Evolutionary conservation across 805 yeast genomes (phyloP).

Genomic region (Yamadazyma laniorum): DNA sequence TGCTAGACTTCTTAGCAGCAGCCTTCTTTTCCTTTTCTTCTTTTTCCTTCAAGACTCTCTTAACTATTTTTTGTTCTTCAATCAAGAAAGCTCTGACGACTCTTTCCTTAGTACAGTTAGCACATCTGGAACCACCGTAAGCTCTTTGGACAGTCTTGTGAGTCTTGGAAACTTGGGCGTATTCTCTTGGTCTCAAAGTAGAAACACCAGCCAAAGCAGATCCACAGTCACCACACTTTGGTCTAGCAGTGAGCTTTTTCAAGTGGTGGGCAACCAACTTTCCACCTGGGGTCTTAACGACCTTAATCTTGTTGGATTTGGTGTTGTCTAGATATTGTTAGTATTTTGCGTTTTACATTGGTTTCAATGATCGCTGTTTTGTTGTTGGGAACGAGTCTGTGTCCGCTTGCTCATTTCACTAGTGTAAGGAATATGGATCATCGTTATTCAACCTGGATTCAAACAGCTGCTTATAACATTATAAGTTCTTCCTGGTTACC

Average conservation of each 20-base stretch:
- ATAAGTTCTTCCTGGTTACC: no score
- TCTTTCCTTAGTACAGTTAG: conserved; percentile 99
- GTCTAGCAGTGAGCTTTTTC: conserved; percentile 85
- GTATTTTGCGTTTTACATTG: no score
- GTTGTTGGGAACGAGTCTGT: no score
- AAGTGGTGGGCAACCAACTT: conserved; percentile 96
- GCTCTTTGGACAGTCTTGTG: conserved; percentile 99
- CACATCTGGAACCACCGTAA: conserved; percentile 99
- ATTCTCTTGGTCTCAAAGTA: conserved; percentile 97
- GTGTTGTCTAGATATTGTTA: conserved; percentile 80
- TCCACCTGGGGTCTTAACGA: conserved; percentile 99
- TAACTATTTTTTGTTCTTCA: conserved; percentile 99
- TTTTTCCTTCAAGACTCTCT: conserved; percentile 97
- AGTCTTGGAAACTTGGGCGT: conserved; percentile 92
- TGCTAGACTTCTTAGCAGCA: conserved; percentile 25
- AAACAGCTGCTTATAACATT: no score
- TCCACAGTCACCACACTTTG: conserved; percentile 89
- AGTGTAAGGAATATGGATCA: no score
- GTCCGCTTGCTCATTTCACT: no score
- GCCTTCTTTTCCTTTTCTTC: conserved; percentile 78
- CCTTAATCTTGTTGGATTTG: conserved; percentile 99
- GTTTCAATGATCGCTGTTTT: no score
- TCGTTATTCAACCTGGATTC: no score
- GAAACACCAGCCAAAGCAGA: conserved; percentile 81
- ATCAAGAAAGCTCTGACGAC: conserved; percentile 98